Base-by-base conservation (phyloP, 805 yeast species). In the Suhomyces prunicola region DNA sequence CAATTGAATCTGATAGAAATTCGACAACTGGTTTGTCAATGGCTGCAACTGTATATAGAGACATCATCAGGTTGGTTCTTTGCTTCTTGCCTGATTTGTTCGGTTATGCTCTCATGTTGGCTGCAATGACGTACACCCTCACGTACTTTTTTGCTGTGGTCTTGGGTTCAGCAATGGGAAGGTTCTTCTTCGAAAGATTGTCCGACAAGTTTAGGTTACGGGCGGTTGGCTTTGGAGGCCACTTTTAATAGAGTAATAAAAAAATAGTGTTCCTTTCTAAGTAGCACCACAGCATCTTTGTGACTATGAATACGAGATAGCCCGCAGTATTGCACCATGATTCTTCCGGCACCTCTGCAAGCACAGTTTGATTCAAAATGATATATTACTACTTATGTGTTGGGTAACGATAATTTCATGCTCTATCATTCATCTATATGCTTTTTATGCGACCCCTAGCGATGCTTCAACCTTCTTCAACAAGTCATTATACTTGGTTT, bases 71-170 rank as follows among this genome's bases (percentile, higher is more conserved):
- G 60, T 68, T 85, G 15, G 35, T 78, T 0, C 57, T 88, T 23
- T 78, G 84, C 9, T 84, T 88, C 56, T 64, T 82, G 15, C 81
- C 88, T 2, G 86, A 88, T 19, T 73, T 87, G 77, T 64, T 88
- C 47, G 85, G 87, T 10, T 88, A 84, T 63, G 86, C 86, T 35
- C 69, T 88, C 60, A 88, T 88, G 96, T 77, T 88, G 71, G 91
- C 84, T 13, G 87, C 87, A 5, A 88, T 88, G 96, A 76, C 87
- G 41, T 87, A 76, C 64, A 79, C 86, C 7, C 59, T 86, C 46
- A 69, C 83, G 0, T 88, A 88, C 59, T 85, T 88, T 67, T 88
- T 88, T 69, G 93, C 89, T 1, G 84, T 86, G 29, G 81, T 85
- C 15, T 60, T 84, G 15, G 96, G 96, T 9, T 71, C 86, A 54